Percentiles rank a stretch among this genome's conserved stretches.
phyloP scores from a whole-genome alignment of 2,329 filamentous ascomycete genomes.

The Lasiodiplodia gonubiensis region DNA sequence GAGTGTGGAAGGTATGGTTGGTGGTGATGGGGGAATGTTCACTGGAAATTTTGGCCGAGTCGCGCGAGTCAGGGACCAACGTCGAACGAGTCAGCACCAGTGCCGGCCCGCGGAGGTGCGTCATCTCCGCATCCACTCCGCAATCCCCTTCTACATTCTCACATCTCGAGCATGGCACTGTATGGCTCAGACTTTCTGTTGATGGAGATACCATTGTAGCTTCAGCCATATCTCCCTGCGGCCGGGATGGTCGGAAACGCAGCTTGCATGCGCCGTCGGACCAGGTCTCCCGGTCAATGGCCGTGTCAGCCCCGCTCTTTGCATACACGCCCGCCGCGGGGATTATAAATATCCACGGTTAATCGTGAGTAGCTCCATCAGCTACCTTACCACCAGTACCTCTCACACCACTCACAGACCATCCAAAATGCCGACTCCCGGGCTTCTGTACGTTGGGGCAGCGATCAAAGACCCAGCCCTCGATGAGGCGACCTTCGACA shows the following conservation, averaged over 20 bases:
- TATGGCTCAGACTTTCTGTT: not conserved
- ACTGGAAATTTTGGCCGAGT: slow-evolving; percentile 27
- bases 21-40: not conserved
- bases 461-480: slow-evolving; percentile 28
- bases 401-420: not conserved
- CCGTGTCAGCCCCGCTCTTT: slow-evolving; percentile 7
- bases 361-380: not conserved
- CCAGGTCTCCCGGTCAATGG: not conserved
- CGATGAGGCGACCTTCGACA: slow-evolving; percentile 27
- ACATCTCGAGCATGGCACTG: not conserved
- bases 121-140: not conserved
- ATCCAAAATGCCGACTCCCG: slow-evolving; percentile 19
- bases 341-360: not conserved
- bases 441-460: slow-evolving; percentile 16
- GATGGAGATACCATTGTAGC: not conserved
- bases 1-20: not conserved
- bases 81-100: not conserved
- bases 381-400: not conserved
- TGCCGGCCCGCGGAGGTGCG: not conserved
- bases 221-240: not conserved
- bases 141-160: not conserved
- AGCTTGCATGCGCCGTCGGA: not conserved
- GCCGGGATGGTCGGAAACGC: not conserved
- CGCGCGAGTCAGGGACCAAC: not conserved
- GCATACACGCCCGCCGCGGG: not conserved